Base-by-base conservation (phyloP, 306 rosid genomes). In the Quercus mongolica region DNA sequence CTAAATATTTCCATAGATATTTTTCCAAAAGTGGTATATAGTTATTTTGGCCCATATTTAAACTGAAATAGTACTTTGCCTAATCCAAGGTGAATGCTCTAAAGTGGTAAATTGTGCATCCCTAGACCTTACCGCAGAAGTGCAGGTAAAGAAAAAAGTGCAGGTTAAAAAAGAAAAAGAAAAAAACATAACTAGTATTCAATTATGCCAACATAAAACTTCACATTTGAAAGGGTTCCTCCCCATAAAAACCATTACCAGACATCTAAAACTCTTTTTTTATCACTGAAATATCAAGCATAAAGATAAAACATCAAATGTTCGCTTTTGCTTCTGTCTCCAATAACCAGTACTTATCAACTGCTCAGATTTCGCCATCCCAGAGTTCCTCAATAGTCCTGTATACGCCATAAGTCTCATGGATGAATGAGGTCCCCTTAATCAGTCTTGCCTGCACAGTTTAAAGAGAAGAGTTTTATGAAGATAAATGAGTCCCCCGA, bases 291-390 rank as follows among this genome's bases (percentile, higher is more conserved):
- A 41, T 35, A 19, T 38, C 52, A 35, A 69, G 28, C 1, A 21
- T 1, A 21, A 58, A 58, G 28, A 7, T 67, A 46, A 8, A 46
- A 46, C 4, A 46, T 46, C 14, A 3, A 19, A 69, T 4, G 18
- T 15, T n/a, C 19, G 61, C 69, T 63, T 30, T 62, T 51, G 9
- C 51, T 31, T 41, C 35, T 26, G 41, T 35, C 41, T 64, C 41
- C 14, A 58, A 20, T 61, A 61, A 4, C 46, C 11, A 67, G 51
- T 21, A 56, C 6, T 20, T 5, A 52, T 35, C 57, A 18, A 56
- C 19, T 25, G 79, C 62, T 92, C 79, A 94, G 63, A 92, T 82
- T 83, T 94, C 96, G 26, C 94, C 94, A 82, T 94, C 98, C 97
- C 98, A 94, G 3, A 94, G 30, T n/a, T 94, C 94, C 78, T 92